phyloP scores from a whole-genome alignment of 164 flowering plant species.

The Berberis thunbergii region DNA sequence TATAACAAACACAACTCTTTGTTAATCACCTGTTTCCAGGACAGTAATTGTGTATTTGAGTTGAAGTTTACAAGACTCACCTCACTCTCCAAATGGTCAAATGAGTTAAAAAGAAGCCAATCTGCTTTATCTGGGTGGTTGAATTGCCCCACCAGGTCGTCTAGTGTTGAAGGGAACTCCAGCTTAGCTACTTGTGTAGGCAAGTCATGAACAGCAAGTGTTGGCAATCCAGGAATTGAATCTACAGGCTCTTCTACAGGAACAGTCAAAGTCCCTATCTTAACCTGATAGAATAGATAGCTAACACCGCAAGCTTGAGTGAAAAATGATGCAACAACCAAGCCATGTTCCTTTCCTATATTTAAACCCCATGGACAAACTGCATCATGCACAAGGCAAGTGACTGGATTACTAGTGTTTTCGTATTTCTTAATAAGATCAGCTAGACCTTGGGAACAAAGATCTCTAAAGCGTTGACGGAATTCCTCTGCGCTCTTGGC shows the following conservation, averaged over 20 bases:
- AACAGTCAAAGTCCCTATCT: neutral
- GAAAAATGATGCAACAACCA: conserved; percentile 1
- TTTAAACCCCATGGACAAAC: conserved; percentile 33
- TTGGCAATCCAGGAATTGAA: conserved; percentile 10
- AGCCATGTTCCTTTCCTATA: conserved; percentile 10
- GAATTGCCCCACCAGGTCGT: neutral
- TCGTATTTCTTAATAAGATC: conserved; percentile 19
- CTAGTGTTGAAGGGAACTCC: neutral
- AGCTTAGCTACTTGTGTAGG: conserved; percentile 12
- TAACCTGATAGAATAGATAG: conserved; percentile 16
- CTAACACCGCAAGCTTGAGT: conserved; percentile 20
- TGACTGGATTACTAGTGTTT: conserved; percentile 10
- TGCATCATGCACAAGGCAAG: conserved; percentile 33
- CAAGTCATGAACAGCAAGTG: conserved; percentile 25
- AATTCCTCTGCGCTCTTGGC: neutral
- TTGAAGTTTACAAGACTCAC: conserved; percentile 10
- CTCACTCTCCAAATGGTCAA: conserved; percentile 31
- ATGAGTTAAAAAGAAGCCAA: conserved; percentile 22
- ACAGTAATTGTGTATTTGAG: too few species aligned
- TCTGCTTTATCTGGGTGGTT: conserved; percentile 20
- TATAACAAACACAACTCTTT: too few species aligned
- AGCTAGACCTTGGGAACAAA: conserved; percentile 25
- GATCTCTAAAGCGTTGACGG: conserved; percentile 11
- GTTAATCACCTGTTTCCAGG: too few species aligned
- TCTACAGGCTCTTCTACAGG: neutral